Conservation (phyloP, 1,284 basidiomycete genomes). For the Microstroma glucosiphilum region DNA sequence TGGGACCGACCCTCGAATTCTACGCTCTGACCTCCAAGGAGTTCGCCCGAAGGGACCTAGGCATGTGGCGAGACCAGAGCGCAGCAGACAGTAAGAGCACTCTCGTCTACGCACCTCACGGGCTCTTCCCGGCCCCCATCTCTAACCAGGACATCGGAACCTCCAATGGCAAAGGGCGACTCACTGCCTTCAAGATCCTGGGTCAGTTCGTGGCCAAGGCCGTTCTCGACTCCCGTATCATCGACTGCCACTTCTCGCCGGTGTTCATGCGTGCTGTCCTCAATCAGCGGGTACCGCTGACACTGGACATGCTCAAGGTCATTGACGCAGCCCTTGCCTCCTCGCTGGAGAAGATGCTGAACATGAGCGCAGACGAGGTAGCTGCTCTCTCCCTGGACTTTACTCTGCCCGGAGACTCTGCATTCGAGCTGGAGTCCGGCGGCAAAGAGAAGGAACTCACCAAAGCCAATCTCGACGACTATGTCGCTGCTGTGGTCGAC, state of each 20-base stretch:
- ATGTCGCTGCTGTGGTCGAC: slow-evolving; percentile 61
- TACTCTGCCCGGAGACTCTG: slow-evolving; percentile 81
- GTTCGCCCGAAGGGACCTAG: slow-evolving; percentile 77
- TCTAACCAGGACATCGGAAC: slow-evolving; percentile 56
- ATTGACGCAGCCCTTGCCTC: slow-evolving; percentile 78
- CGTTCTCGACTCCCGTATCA: slow-evolving; percentile 91
- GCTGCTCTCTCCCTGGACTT: slow-evolving; percentile 83
- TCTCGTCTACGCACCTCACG: slow-evolving; percentile 60
- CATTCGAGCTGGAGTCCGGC: slow-evolving; percentile 79
- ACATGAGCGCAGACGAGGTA: slow-evolving; percentile 60
- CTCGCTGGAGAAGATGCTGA: slow-evolving; percentile 71
- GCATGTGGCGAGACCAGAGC: slow-evolving; percentile 85
- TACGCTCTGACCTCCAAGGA: slow-evolving; percentile 89
- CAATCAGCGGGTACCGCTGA: slow-evolving; percentile 74
- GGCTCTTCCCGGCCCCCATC: slow-evolving; percentile 83
- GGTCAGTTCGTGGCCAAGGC: slow-evolving; percentile 98
- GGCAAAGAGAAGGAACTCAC: slow-evolving; percentile 75
- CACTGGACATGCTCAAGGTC: slow-evolving; percentile 64
- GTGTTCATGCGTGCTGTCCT: slow-evolving; percentile 82
- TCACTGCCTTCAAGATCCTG: slow-evolving; percentile 71
- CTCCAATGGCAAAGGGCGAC: slow-evolving; percentile 19
- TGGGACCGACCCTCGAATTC: slow-evolving; percentile 97
- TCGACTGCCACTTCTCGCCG: slow-evolving; percentile 89
- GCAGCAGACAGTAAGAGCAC: slow-evolving; percentile 15
- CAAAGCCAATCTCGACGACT: slow-evolving; percentile 78